phyloP scores from a whole-genome alignment of 2,329 filamentous ascomycete species.

The Pseudogymnoascus sp. region DNA sequence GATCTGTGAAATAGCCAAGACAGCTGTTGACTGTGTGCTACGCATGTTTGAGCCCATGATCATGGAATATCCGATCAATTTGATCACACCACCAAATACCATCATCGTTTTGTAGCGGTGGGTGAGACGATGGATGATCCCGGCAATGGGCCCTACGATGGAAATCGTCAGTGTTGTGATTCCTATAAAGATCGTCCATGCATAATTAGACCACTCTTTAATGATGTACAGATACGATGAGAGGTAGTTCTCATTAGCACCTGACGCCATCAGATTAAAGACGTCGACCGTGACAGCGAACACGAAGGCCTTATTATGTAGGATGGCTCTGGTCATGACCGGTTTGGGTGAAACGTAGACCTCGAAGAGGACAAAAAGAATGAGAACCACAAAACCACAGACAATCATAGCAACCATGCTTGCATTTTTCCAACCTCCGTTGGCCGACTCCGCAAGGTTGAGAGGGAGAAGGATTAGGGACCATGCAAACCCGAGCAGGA shows the following conservation, averaged over 20 bases:
- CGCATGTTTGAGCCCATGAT: slow-evolving; percentile 24
- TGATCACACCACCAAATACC: slow-evolving; percentile 31
- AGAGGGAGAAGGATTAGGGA: slow-evolving; percentile 19
- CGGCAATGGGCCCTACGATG: slow-evolving; percentile 28
- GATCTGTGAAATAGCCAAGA: slow-evolving; percentile 30
- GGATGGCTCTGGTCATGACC: slow-evolving; percentile 18
- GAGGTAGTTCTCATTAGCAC: slow-evolving; percentile 16
- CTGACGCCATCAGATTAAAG: slow-evolving; percentile 17
- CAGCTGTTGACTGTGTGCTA: slow-evolving; percentile 30
- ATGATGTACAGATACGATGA: slow-evolving; percentile 32
- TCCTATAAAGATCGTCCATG: slow-evolving; percentile 35
- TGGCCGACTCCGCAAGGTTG: slow-evolving; percentile 16
- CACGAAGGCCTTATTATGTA: slow-evolving; percentile 19
- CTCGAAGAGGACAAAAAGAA: slow-evolving; percentile 13
- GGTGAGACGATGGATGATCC: slow-evolving; percentile 24
- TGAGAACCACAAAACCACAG: slow-evolving; percentile 15
- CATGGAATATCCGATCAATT: slow-evolving; percentile 32
- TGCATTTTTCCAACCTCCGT: slow-evolving; percentile 19
- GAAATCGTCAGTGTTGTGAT: slow-evolving; percentile 34
- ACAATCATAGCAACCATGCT: slow-evolving; percentile 19
- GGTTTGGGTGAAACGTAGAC: slow-evolving; percentile 20
- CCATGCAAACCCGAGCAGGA: slow-evolving; percentile 18
- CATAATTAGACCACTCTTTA: slow-evolving; percentile 34
- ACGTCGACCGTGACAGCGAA: slow-evolving; percentile 15
- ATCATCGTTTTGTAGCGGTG: slow-evolving; percentile 36